Conservation (phyloP, 129 eudicot genomes). For the Flaveria brownii region DNA sequence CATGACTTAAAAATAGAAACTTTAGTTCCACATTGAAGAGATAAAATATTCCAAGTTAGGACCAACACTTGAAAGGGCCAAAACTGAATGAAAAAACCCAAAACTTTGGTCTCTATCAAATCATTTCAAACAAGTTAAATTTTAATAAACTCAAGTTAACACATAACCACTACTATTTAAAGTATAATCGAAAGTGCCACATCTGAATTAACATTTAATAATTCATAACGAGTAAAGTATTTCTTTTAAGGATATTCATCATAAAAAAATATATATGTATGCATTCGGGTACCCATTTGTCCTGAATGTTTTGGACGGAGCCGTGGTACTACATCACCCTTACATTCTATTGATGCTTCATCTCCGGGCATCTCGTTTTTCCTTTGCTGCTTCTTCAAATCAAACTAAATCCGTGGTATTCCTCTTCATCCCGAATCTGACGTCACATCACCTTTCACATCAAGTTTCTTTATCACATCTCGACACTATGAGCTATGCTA, state of each 20-base stretch:
- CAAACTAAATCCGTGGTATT: too few species aligned
- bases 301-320: too few species aligned
- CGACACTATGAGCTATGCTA: too few species aligned
- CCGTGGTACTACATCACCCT: too few species aligned
- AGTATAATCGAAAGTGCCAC: not conserved
- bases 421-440: too few species aligned
- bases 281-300: too few species aligned
- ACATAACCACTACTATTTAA: not conserved
- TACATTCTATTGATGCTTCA: too few species aligned
- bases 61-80: constrained; percentile 24
- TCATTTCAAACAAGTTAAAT: constrained; percentile 12
- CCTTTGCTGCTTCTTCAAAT: too few species aligned
- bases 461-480: too few species aligned
- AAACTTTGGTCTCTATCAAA: not conserved
- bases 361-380: too few species aligned
- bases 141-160: constrained; percentile 15
- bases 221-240: not conserved
- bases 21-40: not conserved
- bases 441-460: too few species aligned
- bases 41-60: constrained; percentile 9
- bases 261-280: too few species aligned
- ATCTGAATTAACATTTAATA: not conserved
- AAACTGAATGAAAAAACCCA: not conserved
- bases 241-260: not conserved
- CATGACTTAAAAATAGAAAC: not conserved